Evolutionary conservation across 176 grass and related monocot species (phyloP), one percentile per base, ranked within the genome.

Genomic region (Oryza glumipatula): DNA sequence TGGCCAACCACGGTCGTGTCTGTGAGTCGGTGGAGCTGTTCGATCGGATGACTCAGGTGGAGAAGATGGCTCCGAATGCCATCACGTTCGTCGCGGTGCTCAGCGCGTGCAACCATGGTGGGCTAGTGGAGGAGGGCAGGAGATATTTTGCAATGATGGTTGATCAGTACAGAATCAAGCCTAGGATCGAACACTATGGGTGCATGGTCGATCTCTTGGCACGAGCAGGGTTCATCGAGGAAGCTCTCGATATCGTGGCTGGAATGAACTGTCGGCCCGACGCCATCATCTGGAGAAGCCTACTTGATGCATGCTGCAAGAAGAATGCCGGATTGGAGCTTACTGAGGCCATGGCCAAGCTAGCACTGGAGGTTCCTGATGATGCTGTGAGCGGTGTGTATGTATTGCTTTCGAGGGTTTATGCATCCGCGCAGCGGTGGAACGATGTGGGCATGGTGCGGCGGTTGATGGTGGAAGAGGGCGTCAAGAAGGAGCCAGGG

Each of bases 121-220:
- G 91, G 5, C 82, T 98, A 36, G 85, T 98, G 9, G 66, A 78
- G 7, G 83, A 98, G 45, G 93, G 89, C 6, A 77, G 83, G 52
- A 84, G 76, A 26, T 83, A 93, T 77, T 98, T 98, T 4, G 33
- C 92, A 4, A 76, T 73, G 11, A 95, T 98, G 95, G 70, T 78
- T 11, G 48, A 16, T 1, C 48, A 88, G 56, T 87, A 86, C 26
- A 39, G 77, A 28, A 95, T 95, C 69, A 76, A 73, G 65, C 93
- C 87, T 0, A 85, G 87, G 68, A 93, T 98, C 16, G 95, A 95
- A 83, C 93, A 94, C 88, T 94, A 98, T 7, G 91, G 96, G 33
- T 94, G 96, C 89, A 90, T 95, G 90, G 89, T 95, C 8, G 93
- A 95, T 85, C 87, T 98, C 80, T 78, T 98, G 9, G 95, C 93